A percentile compares a stretch with the other conserved stretches of the same genome.
Evolutionary conservation across 306 rosid species (phyloP).

Genomic region (Gastrolobium bilobum): DNA sequence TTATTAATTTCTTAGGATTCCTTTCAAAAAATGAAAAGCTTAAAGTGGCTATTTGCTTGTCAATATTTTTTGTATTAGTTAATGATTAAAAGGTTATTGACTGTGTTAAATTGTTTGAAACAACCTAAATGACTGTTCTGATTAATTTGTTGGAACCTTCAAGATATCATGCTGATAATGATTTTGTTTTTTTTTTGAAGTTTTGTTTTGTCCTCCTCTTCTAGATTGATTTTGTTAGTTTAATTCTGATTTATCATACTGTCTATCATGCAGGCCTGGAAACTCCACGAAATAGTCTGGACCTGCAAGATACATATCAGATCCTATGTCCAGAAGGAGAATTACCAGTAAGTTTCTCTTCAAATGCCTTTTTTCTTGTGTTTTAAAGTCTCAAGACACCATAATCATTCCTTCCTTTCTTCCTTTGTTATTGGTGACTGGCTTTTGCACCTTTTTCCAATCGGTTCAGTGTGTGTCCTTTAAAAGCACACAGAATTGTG

Average conservation of each 20-base stretch:
- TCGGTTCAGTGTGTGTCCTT: too few relatives aligned
- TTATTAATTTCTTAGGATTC: neutral
- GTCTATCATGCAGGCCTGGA: conserved; percentile 62
- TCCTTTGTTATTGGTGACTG: neutral
- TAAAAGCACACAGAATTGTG: too few relatives aligned
- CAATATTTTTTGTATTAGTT: conserved; percentile 2
- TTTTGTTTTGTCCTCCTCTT: conserved; percentile 8
- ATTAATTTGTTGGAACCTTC: neutral
- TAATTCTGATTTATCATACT: conserved; percentile 26
- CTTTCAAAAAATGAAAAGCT: neutral
- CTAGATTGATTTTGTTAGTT: conserved; percentile 7
- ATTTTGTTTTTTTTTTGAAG: neutral
- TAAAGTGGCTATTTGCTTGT: neutral
- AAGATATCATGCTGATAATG: neutral
- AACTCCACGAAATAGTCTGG: conserved; percentile 71
- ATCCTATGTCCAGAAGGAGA: conserved; percentile 53
- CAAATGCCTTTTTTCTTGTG: conserved; percentile 40
- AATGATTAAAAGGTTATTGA: conserved; percentile 16
- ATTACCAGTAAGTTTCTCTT: conserved; percentile 58
- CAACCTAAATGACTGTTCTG: neutral
- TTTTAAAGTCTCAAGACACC: neutral
- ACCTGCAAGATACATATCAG: conserved; percentile 68
- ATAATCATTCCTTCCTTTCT: neutral
- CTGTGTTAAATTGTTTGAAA: neutral
- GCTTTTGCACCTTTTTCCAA: neutral